phyloP scores from a whole-genome alignment of 164 flowering plant species.

The Vitis rupestris region DNA sequence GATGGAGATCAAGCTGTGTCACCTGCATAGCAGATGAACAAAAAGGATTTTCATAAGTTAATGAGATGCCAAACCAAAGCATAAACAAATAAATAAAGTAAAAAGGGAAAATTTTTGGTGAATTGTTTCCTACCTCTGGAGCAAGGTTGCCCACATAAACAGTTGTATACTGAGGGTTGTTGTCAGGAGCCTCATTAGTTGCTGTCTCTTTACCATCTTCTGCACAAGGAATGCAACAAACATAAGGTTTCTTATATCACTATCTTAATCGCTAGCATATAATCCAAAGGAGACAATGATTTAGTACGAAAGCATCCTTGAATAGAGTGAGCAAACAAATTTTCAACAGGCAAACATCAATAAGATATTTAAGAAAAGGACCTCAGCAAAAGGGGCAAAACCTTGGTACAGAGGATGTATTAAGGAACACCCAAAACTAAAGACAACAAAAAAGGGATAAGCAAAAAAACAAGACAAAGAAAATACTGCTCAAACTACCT shows the following conservation, averaged over 20 bases:
- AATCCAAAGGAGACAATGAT: no score
- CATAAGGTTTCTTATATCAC: not conserved
- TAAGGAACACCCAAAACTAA: no score
- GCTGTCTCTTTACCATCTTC: constrained; percentile 74
- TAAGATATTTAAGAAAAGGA: no score
- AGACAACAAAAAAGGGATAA: no score
- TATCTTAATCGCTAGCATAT: not conserved
- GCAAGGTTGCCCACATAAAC: constrained; percentile 98
- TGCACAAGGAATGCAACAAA: constrained; percentile 30
- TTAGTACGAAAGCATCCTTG: no score
- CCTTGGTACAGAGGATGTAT: no score
- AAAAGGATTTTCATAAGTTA: no score
- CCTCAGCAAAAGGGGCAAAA: no score
- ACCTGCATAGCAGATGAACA: constrained; percentile 43
- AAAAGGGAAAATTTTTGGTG: not conserved
- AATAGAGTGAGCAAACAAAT: no score
- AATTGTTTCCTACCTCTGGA: constrained; percentile 65
- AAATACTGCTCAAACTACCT: no score
- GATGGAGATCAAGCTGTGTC: constrained; percentile 89
- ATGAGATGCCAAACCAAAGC: not conserved
- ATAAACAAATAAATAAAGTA: not conserved
- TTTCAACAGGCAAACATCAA: no score
- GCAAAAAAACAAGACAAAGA: no score
- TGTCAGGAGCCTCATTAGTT: constrained; percentile 87
- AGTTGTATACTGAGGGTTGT: constrained; percentile 88